Base-by-base conservation (phyloP, 1,284 basidiomycete genomes). In the Leccinum angustisporum region DNA sequence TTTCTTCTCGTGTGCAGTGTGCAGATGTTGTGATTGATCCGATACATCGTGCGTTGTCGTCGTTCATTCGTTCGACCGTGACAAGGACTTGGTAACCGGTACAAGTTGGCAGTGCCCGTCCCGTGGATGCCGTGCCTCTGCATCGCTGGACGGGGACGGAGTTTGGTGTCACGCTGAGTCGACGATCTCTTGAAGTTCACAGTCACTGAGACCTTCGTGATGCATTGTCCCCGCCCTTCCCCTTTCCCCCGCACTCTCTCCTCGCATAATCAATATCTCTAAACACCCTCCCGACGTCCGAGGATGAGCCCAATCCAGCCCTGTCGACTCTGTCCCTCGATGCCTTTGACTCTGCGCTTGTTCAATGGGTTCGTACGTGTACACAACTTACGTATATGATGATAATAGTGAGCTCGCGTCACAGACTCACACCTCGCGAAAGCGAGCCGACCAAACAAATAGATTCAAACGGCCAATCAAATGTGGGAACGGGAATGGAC, bases 141-240 rank as follows among this genome's bases (percentile, higher is more conserved):
- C 18, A 16, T 56, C 54, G 61, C 62, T 65, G 50, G 34, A 31
- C 46, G 18, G 7, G 58, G 65, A 51, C 62, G 56, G 57, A 51
- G 51, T 40, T 66, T 18, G n/a, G n/a, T 43, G 10, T 0, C 54
- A 30, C n/a, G 27, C 21, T 8, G 10, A 30, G 11, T n/a, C 48
- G 6, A 43, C 56, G n/a, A 9, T 21, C 13, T 30, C 52, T 8
- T 7, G 4, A 25, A 30, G 25, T 11, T 38, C 25, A 21, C 31
- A 33, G 33, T 27, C 25, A 27, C 25, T 10, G 1, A 14, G 13
- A 50, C 21, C 36, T 13, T 50, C 13, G 25, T 51, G 3, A 9
- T 34, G n/a, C 10, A n/a, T 31, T n/a, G 13, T 8, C 14, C 16
- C 18, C 18, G 18, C 18, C 25, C 25, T 25, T 25, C 25, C 25